Conservation (phyloP, 495 filamentous ascomycete genomes). For the Jackrogersella multiformis region DNA sequence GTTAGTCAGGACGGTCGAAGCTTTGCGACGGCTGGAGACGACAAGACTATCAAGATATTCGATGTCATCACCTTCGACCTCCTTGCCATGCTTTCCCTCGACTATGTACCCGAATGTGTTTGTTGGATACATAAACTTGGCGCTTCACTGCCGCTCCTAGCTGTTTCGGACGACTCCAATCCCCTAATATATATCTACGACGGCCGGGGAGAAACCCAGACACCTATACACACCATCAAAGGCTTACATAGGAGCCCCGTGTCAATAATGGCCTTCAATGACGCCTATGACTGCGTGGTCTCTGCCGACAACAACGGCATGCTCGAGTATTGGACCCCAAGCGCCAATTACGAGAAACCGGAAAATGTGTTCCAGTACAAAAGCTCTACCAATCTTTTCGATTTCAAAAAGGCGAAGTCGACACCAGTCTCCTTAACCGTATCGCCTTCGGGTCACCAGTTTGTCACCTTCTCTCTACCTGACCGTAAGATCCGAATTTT, state of each 20-base stretch:
- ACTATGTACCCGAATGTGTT: constrained; percentile 77
- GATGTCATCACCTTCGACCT: constrained; percentile 96
- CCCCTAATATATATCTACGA: constrained; percentile 83
- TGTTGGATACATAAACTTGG: constrained; percentile 95
- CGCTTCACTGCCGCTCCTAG: constrained; percentile 84
- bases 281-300: constrained; percentile 85
- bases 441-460: constrained; percentile 83
- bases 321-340: constrained; percentile 95
- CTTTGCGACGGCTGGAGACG: constrained; percentile 87
- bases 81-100: constrained; percentile 78
- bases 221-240: constrained; percentile 76
- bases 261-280: constrained; percentile 86
- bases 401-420: constrained; percentile 95
- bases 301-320: constrained; percentile 91
- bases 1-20: constrained; percentile 90
- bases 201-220: constrained; percentile 80
- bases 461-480: constrained; percentile 90
- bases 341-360: constrained; percentile 84
- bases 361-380: constrained; percentile 92
- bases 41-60: constrained; percentile 93
- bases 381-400: constrained; percentile 91
- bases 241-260: constrained; percentile 81
- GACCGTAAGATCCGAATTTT: constrained; percentile 93
- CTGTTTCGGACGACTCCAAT: constrained; percentile 83
- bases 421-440: constrained; percentile 84